Percentiles rank a stretch among this genome's conserved stretches.
phyloP scores from a whole-genome alignment of 768 basidiomycete species.

The Flagelloscypha sp. region DNA sequence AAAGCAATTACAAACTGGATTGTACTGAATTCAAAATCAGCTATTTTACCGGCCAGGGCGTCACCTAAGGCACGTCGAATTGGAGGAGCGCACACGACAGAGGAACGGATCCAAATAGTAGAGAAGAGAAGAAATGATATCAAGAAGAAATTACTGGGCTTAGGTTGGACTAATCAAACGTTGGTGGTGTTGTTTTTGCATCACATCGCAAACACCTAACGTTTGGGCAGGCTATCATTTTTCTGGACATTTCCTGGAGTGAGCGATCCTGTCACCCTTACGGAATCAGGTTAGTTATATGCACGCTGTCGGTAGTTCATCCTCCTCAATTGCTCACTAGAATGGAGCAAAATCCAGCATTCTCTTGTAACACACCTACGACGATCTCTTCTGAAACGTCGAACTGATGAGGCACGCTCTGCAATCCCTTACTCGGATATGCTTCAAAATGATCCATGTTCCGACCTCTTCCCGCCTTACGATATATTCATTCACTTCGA shows the following conservation, averaged over 20 bases:
- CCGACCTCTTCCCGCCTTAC: background rate
- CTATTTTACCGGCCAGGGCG: too few relatives aligned
- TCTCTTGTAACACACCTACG: background rate
- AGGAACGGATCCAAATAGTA: too few relatives aligned
- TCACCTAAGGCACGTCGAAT: background rate
- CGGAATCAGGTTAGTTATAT: too few relatives aligned
- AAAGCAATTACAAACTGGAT: background rate
- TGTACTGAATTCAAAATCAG: background rate
- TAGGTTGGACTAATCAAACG: slow-evolving; percentile 2
- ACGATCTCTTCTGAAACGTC: background rate
- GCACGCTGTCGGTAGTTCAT: too few relatives aligned
- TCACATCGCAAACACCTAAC: background rate
- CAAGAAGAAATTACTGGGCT: background rate
- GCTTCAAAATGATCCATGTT: background rate
- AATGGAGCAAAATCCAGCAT: background rate
- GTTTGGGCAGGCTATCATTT: background rate
- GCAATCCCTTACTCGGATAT: background rate
- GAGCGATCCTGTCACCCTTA: background rate
- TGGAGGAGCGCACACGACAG: background rate
- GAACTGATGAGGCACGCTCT: background rate
- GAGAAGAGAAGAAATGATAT: too few relatives aligned
- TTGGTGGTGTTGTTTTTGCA: background rate
- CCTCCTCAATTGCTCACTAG: too few relatives aligned
- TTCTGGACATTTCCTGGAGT: background rate
- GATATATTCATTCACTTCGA: background rate